Evolutionary conservation across 1,284 basidiomycete species (phyloP), one percentile per base, ranked within the genome.

Genomic region (Neotropicomus parvogracilis): DNA sequence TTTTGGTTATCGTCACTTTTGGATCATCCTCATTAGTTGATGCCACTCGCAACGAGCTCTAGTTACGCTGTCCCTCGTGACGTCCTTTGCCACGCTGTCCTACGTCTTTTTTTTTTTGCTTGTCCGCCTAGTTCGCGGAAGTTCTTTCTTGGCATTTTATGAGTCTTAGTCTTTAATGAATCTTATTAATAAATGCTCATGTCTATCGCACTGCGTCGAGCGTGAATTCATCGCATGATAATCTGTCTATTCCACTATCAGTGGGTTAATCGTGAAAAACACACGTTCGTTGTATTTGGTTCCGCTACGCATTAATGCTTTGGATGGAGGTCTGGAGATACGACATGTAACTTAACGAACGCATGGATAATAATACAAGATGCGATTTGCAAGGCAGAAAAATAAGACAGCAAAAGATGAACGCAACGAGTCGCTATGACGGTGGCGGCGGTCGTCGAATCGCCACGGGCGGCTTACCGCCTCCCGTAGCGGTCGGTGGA

Each of bases 381-480:
- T 60, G 57, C 49, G 7, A 47, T n/a, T 5, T 24, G 28, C 26
- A 29, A 16, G 6, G 19, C 5, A 16, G 46, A 14, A 5, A 13
- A 2, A 7, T 7, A 6, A 2, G 3, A 24, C 4, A 24, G 24
- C 24, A 24, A 24, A 8, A 24, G 24, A 24, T 24, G 24, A 24
- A 24, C 24, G 24, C 8, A 8, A 24, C 24, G 24, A 24, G 24
- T 8, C 24, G 8, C 26, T 21, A 66, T 47, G 54, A n/a, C n/a
- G n/a, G 16, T 13, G 62, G 50, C 13, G 59, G 59, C 3, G 67
- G 64, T 40, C 70, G 64, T 53, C 67, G 58, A 44, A 72, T 53
- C 11, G 59, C 49, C 4, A 72, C 55, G 7, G 70, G 70, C 1
- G 68, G 68, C 40, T 66, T 70, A 38, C 35, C 54, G 13, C 48